Percentiles rank a stretch among this genome's conserved stretches.
Evolutionary conservation across 2,329 filamentous ascomycete species (phyloP).

Genomic region (Diaporthe ilicicola): DNA sequence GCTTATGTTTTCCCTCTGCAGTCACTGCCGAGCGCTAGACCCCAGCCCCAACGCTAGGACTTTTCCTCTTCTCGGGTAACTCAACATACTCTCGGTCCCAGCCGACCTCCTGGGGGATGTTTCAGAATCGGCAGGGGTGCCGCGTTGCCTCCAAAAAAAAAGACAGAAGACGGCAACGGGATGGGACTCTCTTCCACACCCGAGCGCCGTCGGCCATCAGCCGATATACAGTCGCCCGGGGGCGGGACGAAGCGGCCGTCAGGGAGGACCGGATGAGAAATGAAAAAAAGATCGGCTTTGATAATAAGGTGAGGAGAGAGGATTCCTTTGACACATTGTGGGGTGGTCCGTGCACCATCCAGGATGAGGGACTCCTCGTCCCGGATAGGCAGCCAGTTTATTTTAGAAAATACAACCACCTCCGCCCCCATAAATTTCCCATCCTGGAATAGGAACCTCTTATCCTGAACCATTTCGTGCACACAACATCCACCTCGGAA

Average conservation of each 20-base stretch:
- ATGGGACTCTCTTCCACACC: conserved; percentile 1
- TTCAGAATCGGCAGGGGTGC: conserved; percentile 10
- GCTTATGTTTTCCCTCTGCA: background rate
- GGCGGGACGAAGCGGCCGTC: conserved; percentile 3
- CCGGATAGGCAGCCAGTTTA: too few relatives aligned
- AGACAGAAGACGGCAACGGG: background rate
- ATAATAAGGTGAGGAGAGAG: background rate
- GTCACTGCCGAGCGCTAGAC: background rate
- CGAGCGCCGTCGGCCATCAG: background rate
- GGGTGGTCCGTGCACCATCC: too few relatives aligned
- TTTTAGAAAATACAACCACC: too few relatives aligned
- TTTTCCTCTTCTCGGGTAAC: background rate
- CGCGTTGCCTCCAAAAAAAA: background rate
- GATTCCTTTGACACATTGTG: too few relatives aligned
- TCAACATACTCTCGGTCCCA: background rate
- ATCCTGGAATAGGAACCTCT: too few relatives aligned
- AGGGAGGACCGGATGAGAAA: background rate
- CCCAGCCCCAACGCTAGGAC: background rate
- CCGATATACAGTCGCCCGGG: background rate
- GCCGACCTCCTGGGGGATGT: background rate
- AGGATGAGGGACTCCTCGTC: too few relatives aligned
- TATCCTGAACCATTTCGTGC: too few relatives aligned
- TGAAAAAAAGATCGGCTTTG: background rate
- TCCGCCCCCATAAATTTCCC: too few relatives aligned
- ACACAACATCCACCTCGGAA: background rate